These are phyloP conservation scores for Starmerella lactis-condensi DNA, from an alignment of 805 yeast species.

Conservation along the genomic window DNA sequence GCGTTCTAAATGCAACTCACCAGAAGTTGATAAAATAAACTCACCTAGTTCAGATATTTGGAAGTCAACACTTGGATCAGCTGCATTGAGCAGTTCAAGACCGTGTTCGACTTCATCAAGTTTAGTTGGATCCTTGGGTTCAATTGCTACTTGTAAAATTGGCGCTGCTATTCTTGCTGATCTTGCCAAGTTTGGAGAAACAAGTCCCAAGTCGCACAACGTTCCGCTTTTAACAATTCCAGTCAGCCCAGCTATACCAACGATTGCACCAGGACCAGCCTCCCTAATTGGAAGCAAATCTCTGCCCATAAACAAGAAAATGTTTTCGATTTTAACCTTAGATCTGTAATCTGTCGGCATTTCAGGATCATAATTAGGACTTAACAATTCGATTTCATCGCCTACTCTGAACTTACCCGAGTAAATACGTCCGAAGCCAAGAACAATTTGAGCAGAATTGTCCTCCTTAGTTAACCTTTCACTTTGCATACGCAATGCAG, in stretches of 20 bases:
- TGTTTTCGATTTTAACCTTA: slow-evolving; percentile 42
- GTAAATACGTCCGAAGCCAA: slow-evolving; percentile 78
- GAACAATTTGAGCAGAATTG: slow-evolving; percentile 37
- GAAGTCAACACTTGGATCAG: slow-evolving; percentile 89
- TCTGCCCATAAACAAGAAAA: slow-evolving; percentile 80
- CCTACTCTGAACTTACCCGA: slow-evolving; percentile 70
- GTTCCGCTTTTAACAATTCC: slow-evolving; percentile 80
- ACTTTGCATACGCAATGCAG: slow-evolving; percentile 34
- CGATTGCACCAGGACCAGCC: slow-evolving; percentile 90
- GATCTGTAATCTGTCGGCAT: slow-evolving; percentile 36
- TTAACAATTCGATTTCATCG: slow-evolving; percentile 53
- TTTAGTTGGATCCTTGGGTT: slow-evolving; percentile 73
- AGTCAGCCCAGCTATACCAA: slow-evolving; percentile 82
- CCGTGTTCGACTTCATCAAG: slow-evolving; percentile 56
- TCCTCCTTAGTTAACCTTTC: slow-evolving; percentile 25
- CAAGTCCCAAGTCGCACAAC: slow-evolving; percentile 35
- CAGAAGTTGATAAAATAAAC: slow-evolving; percentile 83
- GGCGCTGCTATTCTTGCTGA: slow-evolving; percentile 65
- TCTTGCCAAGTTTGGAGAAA: slow-evolving; percentile 63
- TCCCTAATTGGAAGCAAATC: slow-evolving; percentile 58
- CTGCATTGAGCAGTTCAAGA: slow-evolving; percentile 54
- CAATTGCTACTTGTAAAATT: slow-evolving; percentile 87
- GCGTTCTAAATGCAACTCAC: slow-evolving; percentile 87
- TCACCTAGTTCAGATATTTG: slow-evolving; percentile 81
- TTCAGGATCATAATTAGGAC: slow-evolving; percentile 70